These are phyloP conservation scores for Vitis hybrid DNA, from an alignment of 177 flowering plant genomes.

Conservation along the genomic window DNA sequence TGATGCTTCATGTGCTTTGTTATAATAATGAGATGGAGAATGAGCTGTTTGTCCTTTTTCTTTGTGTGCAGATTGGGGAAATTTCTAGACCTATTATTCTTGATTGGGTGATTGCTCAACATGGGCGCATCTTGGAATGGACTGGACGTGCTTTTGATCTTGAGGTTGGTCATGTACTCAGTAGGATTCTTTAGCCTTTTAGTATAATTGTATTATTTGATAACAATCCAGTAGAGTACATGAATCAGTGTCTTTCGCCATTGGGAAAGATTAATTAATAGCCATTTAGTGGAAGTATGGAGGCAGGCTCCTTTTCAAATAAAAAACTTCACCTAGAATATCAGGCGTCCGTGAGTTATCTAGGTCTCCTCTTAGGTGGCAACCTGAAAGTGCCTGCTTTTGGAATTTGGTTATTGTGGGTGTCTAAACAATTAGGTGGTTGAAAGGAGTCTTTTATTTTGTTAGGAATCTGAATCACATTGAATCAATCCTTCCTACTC, in stretches of 20 bases:
- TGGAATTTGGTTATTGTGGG: too few relatives aligned
- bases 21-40: neutral
- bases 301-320: too few relatives aligned
- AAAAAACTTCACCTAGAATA: too few relatives aligned
- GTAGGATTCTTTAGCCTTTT: neutral
- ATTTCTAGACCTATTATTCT: slow-evolving; percentile 65
- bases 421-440: too few relatives aligned
- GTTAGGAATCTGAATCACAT: too few relatives aligned
- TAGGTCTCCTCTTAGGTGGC: too few relatives aligned
- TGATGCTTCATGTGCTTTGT: neutral
- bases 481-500: too few relatives aligned
- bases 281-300: too few relatives aligned
- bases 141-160: slow-evolving; percentile 69
- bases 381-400: too few relatives aligned
- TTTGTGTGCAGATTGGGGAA: slow-evolving; percentile 56
- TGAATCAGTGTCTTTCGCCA: neutral
- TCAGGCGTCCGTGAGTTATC: too few relatives aligned
- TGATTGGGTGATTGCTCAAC: slow-evolving; percentile 79
- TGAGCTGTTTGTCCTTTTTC: neutral
- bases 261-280: too few relatives aligned
- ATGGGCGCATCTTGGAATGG: slow-evolving; percentile 69
- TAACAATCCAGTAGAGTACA: neutral
- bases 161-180: slow-evolving; percentile 51
- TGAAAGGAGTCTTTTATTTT: too few relatives aligned
- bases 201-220: neutral